Base-by-base conservation (phyloP, 2,329 filamentous ascomycete species). In the Penicillium rolfsii region DNA sequence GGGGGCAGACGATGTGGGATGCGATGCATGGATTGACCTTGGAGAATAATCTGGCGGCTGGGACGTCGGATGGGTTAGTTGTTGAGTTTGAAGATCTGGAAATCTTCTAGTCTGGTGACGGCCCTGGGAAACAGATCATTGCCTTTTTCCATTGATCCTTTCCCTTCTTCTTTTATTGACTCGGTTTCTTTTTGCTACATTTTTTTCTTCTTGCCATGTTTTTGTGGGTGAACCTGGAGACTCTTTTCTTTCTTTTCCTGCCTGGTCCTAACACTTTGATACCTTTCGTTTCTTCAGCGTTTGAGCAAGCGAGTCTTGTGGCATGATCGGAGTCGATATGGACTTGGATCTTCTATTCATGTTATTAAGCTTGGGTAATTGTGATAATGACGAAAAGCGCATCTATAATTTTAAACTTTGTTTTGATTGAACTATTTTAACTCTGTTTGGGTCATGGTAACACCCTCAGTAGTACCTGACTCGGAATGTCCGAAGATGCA, bases 61-160 rank as follows among this genome's bases (percentile, higher is more conserved):
- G 69, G 33, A 69, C 68, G 58, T 68, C 66, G 28, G 75, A 81
- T 63, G 76, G 75, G 41, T 68, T 83, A 67, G 74, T 81, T 41
- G 81, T 82, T 43, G 80, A 83, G 66, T 82, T 83, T 71, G 81
- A 82, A 67, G 80, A 82, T 68, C 62, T 83, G 68, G 81, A 83
- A 66, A 82, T 82, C 45, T 80, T 80, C 66, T 82, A 74, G 70
- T 38, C 19, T 59, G 26, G 40, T 35, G 52, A 43, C 4, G 7
- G n/a, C 7, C 30, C 9, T 33, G 30, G n/a, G 26, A 52, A 22
- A 19, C 19, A 24, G 48, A 28, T 62, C 28, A 52, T 30, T 58
- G 60, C 3, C 5, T 57, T 40, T 43, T 60, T 30, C 12, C 12
- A 12, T 11, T 43, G 38, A 16, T n/a, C 4, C 12, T 12, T 8